Evolutionary conservation across 495 filamentous ascomycete genomes (phyloP), one percentile per base, ranked within the genome.

Genomic region (Trypethelium eluteriae): DNA sequence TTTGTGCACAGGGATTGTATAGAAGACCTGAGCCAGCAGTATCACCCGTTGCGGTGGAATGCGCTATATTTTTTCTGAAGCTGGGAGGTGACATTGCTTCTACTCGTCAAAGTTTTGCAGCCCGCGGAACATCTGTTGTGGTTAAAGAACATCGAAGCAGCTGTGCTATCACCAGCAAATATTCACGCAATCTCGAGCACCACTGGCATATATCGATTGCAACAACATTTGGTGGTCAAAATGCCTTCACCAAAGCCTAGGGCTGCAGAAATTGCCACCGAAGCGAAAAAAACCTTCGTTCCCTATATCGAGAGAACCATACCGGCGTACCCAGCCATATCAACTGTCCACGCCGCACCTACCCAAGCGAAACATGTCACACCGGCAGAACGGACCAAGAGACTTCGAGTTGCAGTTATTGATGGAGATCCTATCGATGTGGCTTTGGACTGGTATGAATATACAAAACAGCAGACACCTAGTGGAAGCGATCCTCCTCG

Each of bases 381-480:
- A 11, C 65, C 74, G 18, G 39, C 67, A 35, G 71, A 82, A 10
- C 73, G 66, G 18, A 65, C 76, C 34, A 65, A 64, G 14, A 75
- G 75, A 66, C 72, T 81, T 9, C 72, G 80, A 6, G 74, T 78
- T 75, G 87, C 82, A 63, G 81, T 89, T 4, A 80, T 82, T 62
- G 71, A 79, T 44, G 87, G 85, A 2, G 88, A 90, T 69, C 87
- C 88, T 5, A 84, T 89, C n/a, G 84, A 90, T 72, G 83, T 84
- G 32, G 83, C 87, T 4, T 71, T 90, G 62, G 79, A 81, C 65
- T 91, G 87, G 87, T 81, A 75, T 62, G 62, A 71, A n/a, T 67
- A 68, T 50, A 62, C 18, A 34, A 3, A 36, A 35, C 4, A 36
- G 64, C 11, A 50, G 38, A 39, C 68, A 72, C 39, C 57, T 61